A percentile compares a stretch with the other conserved stretches of the same genome.
phyloP scores from a whole-genome alignment of 495 filamentous ascomycete genomes.

The Penicillium macrosclerotiorum region DNA sequence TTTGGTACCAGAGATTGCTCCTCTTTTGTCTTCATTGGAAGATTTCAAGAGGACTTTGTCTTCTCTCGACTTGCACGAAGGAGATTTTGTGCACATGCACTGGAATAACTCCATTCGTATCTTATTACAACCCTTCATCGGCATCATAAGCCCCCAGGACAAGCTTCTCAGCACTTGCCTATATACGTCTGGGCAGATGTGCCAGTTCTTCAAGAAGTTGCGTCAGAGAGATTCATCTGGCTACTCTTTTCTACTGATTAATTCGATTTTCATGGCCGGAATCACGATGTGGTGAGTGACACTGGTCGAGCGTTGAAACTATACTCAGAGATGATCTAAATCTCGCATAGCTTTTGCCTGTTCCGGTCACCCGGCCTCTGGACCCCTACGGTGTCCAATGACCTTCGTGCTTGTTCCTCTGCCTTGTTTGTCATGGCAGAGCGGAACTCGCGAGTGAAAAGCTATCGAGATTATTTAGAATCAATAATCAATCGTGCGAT shows the following conservation, averaged over 20 bases:
- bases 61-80: conserved; percentile 23
- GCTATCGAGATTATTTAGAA: conserved; percentile 44
- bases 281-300: conserved; percentile 34
- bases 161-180: conserved; percentile 29
- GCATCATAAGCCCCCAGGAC: conserved; percentile 29
- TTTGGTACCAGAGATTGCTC: conserved; percentile 27
- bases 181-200: conserved; percentile 37
- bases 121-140: conserved; percentile 41
- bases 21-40: conserved; percentile 29
- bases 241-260: conserved; percentile 40
- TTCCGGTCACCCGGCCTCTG: conserved; percentile 32
- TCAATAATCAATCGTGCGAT: conserved; percentile 38
- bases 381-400: conserved; percentile 37
- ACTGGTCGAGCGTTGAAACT: no score
- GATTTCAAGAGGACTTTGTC: conserved; percentile 30
- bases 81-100: conserved; percentile 41
- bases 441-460: conserved; percentile 34
- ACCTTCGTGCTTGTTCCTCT: conserved; percentile 41
- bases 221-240: conserved; percentile 38
- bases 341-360: conserved; percentile 23
- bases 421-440: conserved; percentile 45
- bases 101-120: conserved; percentile 40
- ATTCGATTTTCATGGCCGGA: conserved; percentile 42
- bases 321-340: no score
- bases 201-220: conserved; percentile 42